These are phyloP conservation scores for Alloascoidea africana DNA, from an alignment of 805 yeast species.

Conservation along the genomic window DNA sequence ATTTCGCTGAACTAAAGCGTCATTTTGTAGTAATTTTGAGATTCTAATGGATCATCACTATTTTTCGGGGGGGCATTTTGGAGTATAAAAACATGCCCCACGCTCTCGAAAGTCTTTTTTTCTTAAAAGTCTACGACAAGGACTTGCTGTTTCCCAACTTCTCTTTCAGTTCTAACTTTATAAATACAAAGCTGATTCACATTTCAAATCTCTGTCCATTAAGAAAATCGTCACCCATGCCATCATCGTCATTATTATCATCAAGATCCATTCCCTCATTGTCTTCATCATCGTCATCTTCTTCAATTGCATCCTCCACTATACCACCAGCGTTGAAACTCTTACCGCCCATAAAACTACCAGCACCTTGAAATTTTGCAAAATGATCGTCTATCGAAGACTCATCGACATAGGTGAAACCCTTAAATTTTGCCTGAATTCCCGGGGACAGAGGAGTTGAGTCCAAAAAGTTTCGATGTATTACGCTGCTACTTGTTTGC, in stretches of 20 bases:
- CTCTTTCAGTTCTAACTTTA: no score
- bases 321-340: slow-evolving; percentile 64
- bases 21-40: no score
- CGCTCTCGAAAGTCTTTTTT: no score
- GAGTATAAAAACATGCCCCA: no score
- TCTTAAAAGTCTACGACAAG: no score
- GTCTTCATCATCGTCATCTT: slow-evolving; percentile 39
- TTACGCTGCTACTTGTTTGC: slow-evolving; percentile 71
- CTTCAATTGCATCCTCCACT: slow-evolving; percentile 78
- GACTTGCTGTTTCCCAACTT: no score
- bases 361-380: slow-evolving; percentile 30
- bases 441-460: slow-evolving; percentile 87
- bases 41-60: no score
- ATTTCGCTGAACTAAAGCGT: no score
- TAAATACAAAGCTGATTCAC: slow-evolving; percentile 14
- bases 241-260: slow-evolving; percentile 33
- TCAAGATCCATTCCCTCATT: slow-evolving; percentile 18
- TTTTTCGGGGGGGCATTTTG: no score
- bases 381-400: slow-evolving; percentile 84
- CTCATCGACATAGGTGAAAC: slow-evolving; percentile 93
- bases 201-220: slow-evolving; percentile 77
- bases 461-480: slow-evolving; percentile 35
- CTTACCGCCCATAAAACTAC: slow-evolving; percentile 67
- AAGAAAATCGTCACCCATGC: slow-evolving; percentile 70
- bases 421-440: slow-evolving; percentile 90